Evolutionary conservation across 306 rosid genomes (phyloP).

Genomic region (Vigna radiata): DNA sequence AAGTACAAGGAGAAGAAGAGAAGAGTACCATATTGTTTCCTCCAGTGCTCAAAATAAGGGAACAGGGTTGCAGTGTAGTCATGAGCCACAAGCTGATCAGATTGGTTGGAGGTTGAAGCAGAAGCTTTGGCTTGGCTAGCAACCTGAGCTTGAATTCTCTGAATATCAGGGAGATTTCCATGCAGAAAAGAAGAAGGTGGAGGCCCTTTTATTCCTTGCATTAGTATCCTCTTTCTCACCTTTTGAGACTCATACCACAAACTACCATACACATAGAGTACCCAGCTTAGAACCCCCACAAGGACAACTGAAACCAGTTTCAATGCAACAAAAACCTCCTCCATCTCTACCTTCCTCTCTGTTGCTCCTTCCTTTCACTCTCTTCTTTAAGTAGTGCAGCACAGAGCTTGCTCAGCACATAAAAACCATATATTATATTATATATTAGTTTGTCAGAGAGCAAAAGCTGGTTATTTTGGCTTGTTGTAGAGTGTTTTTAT

Average conservation of each 20-base stretch:
- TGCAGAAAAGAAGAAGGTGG: slow-evolving; percentile 70
- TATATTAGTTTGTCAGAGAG: neutral
- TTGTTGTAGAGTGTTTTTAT: neutral
- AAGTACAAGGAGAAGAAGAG: neutral
- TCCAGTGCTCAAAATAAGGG: slow-evolving; percentile 88
- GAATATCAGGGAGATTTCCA: slow-evolving; percentile 82
- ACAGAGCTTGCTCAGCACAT: neutral
- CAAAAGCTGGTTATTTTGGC: slow-evolving; percentile 29
- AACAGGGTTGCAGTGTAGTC: slow-evolving; percentile 84
- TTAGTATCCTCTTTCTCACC: slow-evolving; percentile 62
- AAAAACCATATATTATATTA: neutral
- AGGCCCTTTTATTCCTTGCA: slow-evolving; percentile 84
- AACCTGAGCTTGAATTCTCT: slow-evolving; percentile 64
- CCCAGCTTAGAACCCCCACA: slow-evolving; percentile 49
- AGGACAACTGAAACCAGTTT: slow-evolving; percentile 44
- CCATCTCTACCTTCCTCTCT: slow-evolving; percentile 38
- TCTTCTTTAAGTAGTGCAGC: neutral
- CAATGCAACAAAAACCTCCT: slow-evolving; percentile 38
- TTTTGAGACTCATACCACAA: slow-evolving; percentile 59
- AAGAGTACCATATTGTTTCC: slow-evolving; percentile 76
- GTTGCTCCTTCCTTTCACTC: slow-evolving; percentile 1
- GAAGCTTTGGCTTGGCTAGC: slow-evolving; percentile 25
- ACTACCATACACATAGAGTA: slow-evolving; percentile 48
- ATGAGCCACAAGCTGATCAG: slow-evolving; percentile 64
- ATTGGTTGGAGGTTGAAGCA: slow-evolving; percentile 4